Percentiles rank a stretch among this genome's conserved stretches.
Evolutionary conservation across 176 grass and related monocot genomes (phyloP).

Genomic region (Aegilops bicornis): DNA sequence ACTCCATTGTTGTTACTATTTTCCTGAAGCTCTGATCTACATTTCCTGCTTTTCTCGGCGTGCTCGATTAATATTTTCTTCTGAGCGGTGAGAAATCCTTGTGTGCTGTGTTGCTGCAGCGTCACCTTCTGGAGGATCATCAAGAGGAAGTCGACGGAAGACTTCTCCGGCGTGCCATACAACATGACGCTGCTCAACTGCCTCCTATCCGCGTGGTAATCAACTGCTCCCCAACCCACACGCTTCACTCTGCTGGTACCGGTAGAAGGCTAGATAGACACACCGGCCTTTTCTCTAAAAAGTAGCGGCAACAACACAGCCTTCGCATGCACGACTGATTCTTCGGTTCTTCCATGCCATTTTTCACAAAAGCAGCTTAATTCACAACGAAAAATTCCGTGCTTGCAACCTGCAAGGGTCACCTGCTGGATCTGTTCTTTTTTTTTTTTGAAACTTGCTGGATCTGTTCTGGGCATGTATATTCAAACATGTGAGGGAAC

Average conservation of each 20-base stretch:
- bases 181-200: constrained; percentile 99
- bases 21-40: background rate
- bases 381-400: background rate
- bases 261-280: background rate
- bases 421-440: too few species aligned
- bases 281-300: background rate
- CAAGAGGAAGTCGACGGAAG: constrained; percentile 72
- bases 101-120: constrained; percentile 10
- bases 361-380: background rate
- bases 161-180: constrained; percentile 98
- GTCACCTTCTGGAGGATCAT: constrained; percentile 95
- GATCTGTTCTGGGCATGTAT: background rate
- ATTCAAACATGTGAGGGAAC: background rate
- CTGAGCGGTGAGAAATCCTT: background rate
- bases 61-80: background rate
- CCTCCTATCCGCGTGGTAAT: constrained; percentile 92
- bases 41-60: background rate
- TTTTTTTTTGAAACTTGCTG: too few species aligned
- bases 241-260: background rate
- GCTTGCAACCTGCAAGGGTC: background rate
- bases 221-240: background rate
- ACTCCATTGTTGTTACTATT: background rate
- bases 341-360: background rate
- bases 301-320: background rate
- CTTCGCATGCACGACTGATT: constrained; percentile 5